A percentile compares a stretch with the other conserved stretches of the same genome.
Evolutionary conservation across 2,329 filamentous ascomycete species (phyloP).

Genomic region (Cladosporium velox): DNA sequence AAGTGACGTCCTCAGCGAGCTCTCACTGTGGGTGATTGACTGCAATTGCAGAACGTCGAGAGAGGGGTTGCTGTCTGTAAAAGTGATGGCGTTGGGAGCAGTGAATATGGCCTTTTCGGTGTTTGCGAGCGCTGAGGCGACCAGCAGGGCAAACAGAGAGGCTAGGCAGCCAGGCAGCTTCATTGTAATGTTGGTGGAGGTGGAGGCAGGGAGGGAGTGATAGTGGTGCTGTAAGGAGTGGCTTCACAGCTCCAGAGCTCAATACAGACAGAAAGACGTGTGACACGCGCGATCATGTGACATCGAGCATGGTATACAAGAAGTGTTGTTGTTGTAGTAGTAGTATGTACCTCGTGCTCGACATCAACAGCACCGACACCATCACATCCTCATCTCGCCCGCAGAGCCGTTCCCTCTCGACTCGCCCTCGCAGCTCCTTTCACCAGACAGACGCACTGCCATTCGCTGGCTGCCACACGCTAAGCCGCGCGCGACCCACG

Average conservation of each 20-base stretch:
- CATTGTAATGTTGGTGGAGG: conserved; percentile 28
- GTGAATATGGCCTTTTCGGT: conserved; percentile 90
- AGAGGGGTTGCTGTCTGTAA: conserved; percentile 58
- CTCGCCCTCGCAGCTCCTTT: background rate
- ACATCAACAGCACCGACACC: background rate
- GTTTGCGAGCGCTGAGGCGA: conserved; percentile 60
- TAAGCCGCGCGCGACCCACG: background rate
- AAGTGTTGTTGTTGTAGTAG: background rate
- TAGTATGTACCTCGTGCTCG: background rate
- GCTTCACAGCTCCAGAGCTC: background rate
- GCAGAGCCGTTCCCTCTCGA: background rate
- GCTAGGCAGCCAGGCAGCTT: conserved; percentile 27
- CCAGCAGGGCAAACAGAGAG: conserved; percentile 32
- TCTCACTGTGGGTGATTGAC: conserved; percentile 60
- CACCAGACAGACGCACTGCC: background rate
- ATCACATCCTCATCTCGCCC: background rate
- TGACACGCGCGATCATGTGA: background rate
- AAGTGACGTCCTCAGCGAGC: conserved; percentile 63
- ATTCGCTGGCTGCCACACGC: background rate
- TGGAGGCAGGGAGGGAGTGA: background rate
- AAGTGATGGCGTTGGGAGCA: conserved; percentile 61
- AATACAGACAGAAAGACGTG: background rate
- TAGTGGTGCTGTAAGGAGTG: conserved; percentile 7
- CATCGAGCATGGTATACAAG: background rate
- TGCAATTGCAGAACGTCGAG: conserved; percentile 65